These are phyloP conservation scores for Trichosporon coremiiforme DNA, from an alignment of 1,284 basidiomycete genomes.

Conservation along the genomic window DNA sequence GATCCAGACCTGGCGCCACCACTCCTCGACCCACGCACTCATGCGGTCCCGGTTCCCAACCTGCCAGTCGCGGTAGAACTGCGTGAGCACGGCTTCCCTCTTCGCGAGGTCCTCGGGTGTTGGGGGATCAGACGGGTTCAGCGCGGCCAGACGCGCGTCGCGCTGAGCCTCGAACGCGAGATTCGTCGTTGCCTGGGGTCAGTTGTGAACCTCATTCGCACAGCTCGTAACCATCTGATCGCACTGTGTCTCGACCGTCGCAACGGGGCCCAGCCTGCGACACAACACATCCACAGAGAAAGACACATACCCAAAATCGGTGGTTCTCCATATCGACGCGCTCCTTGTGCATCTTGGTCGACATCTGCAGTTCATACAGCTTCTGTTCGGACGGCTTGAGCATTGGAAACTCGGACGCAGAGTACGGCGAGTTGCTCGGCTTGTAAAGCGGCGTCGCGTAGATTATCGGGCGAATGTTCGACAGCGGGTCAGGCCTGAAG, in stretches of 20 bases:
- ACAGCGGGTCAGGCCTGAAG: slow-evolving; percentile 49
- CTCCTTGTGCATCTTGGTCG: slow-evolving; percentile 48
- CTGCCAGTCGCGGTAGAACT: slow-evolving; percentile 56
- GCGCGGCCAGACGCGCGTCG: slow-evolving; percentile 39
- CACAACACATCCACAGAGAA: not conserved
- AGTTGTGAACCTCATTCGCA: not conserved
- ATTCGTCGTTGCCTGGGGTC: slow-evolving; percentile 44
- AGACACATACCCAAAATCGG: slow-evolving; percentile 50
- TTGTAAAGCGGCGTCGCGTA: slow-evolving; percentile 40
- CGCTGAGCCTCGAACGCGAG: slow-evolving; percentile 45
- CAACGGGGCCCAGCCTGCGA: too few relatives aligned
- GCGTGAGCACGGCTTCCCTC: slow-evolving; percentile 42
- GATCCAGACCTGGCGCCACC: slow-evolving; percentile 53
- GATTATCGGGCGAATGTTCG: slow-evolving; percentile 53
- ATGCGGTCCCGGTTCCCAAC: slow-evolving; percentile 42
- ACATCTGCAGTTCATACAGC: slow-evolving; percentile 45
- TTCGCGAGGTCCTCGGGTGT: slow-evolving; percentile 39
- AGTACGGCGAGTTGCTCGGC: slow-evolving; percentile 47
- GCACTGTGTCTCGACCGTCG: too few relatives aligned
- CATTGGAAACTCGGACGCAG: slow-evolving; percentile 46
- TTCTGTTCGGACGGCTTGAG: slow-evolving; percentile 31
- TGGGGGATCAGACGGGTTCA: slow-evolving; percentile 43
- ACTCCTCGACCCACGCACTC: slow-evolving; percentile 47
- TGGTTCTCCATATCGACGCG: slow-evolving; percentile 53
- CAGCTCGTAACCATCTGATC: too few relatives aligned